These are phyloP conservation scores for Xanthoceras sorbifolium DNA, from an alignment of 345 rosid genomes.

Conservation along the genomic window DNA sequence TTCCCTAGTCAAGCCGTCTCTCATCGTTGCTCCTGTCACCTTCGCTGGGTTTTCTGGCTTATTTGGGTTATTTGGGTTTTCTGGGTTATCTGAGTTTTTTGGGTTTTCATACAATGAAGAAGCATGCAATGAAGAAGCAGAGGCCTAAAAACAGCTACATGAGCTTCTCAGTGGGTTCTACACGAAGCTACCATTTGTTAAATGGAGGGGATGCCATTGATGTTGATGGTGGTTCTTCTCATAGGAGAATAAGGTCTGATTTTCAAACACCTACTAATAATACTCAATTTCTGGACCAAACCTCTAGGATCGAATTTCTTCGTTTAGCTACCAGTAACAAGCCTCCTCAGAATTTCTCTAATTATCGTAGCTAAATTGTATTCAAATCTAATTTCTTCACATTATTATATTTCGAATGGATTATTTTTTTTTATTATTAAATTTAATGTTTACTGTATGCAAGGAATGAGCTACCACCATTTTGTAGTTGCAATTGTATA, in stretches of 20 bases:
- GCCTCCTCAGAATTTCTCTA: not conserved
- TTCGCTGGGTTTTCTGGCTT: too few species aligned
- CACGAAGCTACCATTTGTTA: slow-evolving; percentile 62
- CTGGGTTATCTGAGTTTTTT: too few species aligned
- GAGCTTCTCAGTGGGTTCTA: slow-evolving; percentile 46
- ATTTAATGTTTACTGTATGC: not conserved
- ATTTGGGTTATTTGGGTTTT: too few species aligned
- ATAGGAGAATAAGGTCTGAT: slow-evolving; percentile 48
- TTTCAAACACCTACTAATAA: slow-evolving; percentile 44
- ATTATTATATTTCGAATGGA: not conserved
- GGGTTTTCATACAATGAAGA: too few species aligned
- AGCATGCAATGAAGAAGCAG: slow-evolving; percentile 37
- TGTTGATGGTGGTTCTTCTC: not conserved
- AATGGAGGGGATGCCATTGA: slow-evolving; percentile 35
- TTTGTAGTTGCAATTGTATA: slow-evolving; percentile 10
- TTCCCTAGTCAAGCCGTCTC: too few species aligned
- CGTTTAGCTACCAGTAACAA: slow-evolving; percentile 8
- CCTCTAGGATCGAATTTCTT: slow-evolving; percentile 19
- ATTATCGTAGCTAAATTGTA: not conserved
- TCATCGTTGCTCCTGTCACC: too few species aligned
- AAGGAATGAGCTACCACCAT: not conserved
- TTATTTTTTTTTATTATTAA: not conserved
- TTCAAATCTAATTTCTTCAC: too few species aligned
- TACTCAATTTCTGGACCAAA: slow-evolving; percentile 25
- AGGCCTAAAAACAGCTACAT: not conserved